Conservation (phyloP, 495 filamentous ascomycete species). For the Pyrenopolyporus hunteri region DNA sequence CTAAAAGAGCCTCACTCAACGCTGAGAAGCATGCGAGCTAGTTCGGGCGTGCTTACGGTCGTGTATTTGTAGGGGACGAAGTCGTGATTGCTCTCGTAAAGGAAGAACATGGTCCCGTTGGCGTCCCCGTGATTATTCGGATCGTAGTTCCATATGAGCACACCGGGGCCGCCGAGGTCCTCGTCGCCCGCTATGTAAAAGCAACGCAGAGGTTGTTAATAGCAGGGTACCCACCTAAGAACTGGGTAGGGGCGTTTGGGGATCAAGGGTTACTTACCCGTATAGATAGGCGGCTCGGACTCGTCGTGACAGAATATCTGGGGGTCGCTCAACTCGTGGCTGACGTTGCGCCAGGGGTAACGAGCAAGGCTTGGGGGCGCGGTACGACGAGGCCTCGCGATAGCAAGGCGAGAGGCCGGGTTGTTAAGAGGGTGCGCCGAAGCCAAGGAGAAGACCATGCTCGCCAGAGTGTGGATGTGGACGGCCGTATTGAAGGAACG, state of each 20-base stretch:
- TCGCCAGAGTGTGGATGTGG: not conserved
- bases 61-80: slow-evolving; percentile 30
- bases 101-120: slow-evolving; percentile 25
- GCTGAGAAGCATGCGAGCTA: not conserved
- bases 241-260: too few relatives aligned
- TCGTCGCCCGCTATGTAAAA: slow-evolving; percentile 14
- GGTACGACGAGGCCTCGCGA: slow-evolving; percentile 1
- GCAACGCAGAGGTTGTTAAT: not conserved
- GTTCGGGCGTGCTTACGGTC: not conserved
- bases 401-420: not conserved
- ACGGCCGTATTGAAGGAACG: not conserved
- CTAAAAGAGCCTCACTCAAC: not conserved
- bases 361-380: not conserved
- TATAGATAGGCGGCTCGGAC: slow-evolving; percentile 22
- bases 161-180: slow-evolving; percentile 22
- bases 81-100: slow-evolving; percentile 31
- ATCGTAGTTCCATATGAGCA: slow-evolving; percentile 25
- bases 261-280: slow-evolving; percentile 9
- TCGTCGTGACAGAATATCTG: slow-evolving; percentile 27
- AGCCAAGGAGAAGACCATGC: not conserved
- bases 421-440: not conserved
- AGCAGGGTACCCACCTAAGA: not conserved
- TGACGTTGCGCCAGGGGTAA: slow-evolving; percentile 13
- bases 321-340: slow-evolving; percentile 2
- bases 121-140: slow-evolving; percentile 14